Percentiles rank a stretch among this genome's conserved stretches.
Evolutionary conservation across 1,284 basidiomycete genomes (phyloP).

Genomic region (Hemileia vastatrix): DNA sequence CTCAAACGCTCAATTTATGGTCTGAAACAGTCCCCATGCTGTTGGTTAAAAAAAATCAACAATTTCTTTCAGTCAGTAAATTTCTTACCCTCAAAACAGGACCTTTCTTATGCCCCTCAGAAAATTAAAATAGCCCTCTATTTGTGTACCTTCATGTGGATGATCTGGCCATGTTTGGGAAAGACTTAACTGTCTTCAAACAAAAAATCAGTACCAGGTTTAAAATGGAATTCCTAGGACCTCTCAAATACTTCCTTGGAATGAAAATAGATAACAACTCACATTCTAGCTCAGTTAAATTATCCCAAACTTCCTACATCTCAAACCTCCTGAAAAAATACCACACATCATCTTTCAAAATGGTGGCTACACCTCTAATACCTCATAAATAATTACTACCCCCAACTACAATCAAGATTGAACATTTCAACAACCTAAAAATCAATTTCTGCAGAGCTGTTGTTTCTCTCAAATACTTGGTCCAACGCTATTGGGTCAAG

Average conservation of each 20-base stretch:
- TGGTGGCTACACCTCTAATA: neutral
- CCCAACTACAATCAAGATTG: neutral
- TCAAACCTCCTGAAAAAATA: neutral
- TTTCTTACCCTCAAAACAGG: neutral
- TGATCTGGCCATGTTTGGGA: neutral
- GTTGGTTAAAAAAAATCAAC: neutral
- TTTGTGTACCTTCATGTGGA: neutral
- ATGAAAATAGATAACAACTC: neutral
- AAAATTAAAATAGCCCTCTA: too few species aligned
- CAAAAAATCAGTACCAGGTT: neutral
- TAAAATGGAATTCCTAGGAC: neutral
- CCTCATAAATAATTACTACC: neutral
- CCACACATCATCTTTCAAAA: neutral
- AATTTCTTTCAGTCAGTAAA: neutral
- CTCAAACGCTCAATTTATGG: constrained; percentile 4
- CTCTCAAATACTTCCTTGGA: neutral
- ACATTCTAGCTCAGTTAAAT: neutral
- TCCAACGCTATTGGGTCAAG: neutral
- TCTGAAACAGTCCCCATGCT: neutral
- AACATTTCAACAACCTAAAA: neutral
- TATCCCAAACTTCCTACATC: neutral
- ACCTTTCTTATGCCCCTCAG: neutral
- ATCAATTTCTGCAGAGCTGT: neutral
- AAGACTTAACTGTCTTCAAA: neutral
- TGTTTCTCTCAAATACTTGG: neutral